Conservation (phyloP, 129 eudicot genomes). For the Pittosporum tobira region DNA sequence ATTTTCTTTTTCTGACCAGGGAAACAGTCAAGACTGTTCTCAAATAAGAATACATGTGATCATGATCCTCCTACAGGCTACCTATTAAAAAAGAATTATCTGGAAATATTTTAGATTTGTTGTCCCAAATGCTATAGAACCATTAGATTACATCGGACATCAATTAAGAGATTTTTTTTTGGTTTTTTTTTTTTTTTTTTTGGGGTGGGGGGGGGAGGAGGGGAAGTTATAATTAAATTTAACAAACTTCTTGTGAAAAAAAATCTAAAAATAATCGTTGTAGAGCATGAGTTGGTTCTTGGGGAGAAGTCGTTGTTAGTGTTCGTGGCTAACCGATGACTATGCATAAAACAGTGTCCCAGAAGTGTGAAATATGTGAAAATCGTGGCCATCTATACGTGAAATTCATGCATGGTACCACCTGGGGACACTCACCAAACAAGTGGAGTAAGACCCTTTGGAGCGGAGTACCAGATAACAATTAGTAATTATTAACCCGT, state of each 20-base stretch:
- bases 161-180: no score
- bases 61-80: not conserved
- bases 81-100: no score
- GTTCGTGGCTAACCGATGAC: not conserved
- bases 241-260: no score
- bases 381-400: not conserved
- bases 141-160: no score
- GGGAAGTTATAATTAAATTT: no score
- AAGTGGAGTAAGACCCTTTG: not conserved
- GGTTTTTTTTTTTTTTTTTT: no score
- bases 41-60: constrained; percentile 16
- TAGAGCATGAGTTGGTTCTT: not conserved
- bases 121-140: no score
- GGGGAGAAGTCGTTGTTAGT: not conserved
- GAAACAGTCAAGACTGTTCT: constrained; percentile 5
- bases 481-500: no score
- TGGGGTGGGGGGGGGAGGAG: no score
- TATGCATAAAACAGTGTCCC: not conserved
- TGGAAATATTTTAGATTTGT: no score
- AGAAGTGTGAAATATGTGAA: constrained; percentile 1
- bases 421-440: constrained; percentile 5
- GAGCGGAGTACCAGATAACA: no score
- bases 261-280: no score
- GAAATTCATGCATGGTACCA: constrained; percentile 3
- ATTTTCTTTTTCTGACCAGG: not conserved